Conservation (phyloP, 371 early-diverging fungal genomes). For the Mycotypha africana region DNA sequence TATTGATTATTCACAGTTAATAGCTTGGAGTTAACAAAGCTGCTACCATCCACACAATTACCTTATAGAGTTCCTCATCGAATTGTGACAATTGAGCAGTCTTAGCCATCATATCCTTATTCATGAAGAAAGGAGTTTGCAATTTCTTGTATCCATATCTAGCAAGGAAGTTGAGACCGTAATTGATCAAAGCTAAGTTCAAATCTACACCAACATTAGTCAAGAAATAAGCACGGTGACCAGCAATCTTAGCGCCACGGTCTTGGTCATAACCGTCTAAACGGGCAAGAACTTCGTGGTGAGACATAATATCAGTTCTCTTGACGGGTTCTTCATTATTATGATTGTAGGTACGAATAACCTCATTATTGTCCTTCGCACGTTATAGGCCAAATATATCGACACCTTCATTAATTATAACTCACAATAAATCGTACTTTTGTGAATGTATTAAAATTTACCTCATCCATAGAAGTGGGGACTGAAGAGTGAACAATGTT, state of each 20-base stretch:
- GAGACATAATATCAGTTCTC: constrained; percentile 72
- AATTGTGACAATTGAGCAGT: constrained; percentile 99
- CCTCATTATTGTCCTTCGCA: constrained; percentile 82
- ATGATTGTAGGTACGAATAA: constrained; percentile 67
- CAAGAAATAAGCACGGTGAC: constrained; percentile 99
- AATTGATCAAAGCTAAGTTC: constrained; percentile 94
- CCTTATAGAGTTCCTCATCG: constrained; percentile 99
- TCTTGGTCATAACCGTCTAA: constrained; percentile 93
- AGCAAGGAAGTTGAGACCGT: constrained; percentile 95
- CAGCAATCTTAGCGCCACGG: constrained; percentile 95
- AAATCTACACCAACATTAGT: constrained; percentile 95
- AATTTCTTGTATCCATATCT: constrained; percentile 90
- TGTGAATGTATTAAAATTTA: constrained; percentile 13
- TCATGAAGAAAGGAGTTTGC: constrained; percentile 99
- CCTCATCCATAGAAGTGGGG: constrained; percentile 85
- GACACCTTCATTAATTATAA: no score
- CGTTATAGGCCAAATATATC: no score
- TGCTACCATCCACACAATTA: no score
- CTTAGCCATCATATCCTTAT: constrained; percentile 96
- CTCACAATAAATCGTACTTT: no score
- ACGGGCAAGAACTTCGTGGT: constrained; percentile 91
- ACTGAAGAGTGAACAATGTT: constrained; percentile 96
- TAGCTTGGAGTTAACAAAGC: no score
- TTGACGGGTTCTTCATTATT: constrained; percentile 56
- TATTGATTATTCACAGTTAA: constrained; percentile 1